Evolutionary conservation across 2,329 filamentous ascomycete species (phyloP), one percentile per base, ranked within the genome.

Genomic region (Epichloe uncinata): DNA sequence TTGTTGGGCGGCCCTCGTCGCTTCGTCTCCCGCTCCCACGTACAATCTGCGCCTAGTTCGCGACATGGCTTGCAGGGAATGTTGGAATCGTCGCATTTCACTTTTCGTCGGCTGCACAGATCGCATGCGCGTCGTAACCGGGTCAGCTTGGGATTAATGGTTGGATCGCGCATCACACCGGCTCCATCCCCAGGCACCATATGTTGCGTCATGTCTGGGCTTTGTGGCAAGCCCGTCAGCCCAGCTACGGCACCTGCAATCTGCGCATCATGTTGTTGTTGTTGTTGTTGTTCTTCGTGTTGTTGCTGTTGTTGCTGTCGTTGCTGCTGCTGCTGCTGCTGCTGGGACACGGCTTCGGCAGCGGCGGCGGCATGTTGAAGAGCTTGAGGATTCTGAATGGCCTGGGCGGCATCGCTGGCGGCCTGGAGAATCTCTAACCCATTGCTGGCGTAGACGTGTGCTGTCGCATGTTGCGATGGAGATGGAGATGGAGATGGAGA

Each of bases 31-130:
- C 78, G 71, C 40, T 72, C 68, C 55, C 75, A 79, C 50, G 76
- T 80, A 61, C 77, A 81, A 47, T 77, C 72, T 47, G 80, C 76
- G 22, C 72, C 69, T 16, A 81, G 73, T 50, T 79, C 75, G 52
- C 68, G 64, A 55, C 77, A 81, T 4, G 77, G 75, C 26, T 71
- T 71, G 57, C 77, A 81, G 1, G 77, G 77, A n/a, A 76, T 70
- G 20, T 72, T 69, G 38, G 69, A 66, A 54, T 78, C 75, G 59
- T 79, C 75, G 61, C 77, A 80, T 64, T 81, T 81, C 42, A 81
- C 77, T 54, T 81, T 81, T 51, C 77, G 74, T 62, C 76, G 73
- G 52, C 77, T 79, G 60, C 77, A 81, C 70, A 81, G 75, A 55
- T 81, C 77, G 56, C 77, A 81, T 13, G 77, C 77, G 46, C 77